Evolutionary conservation across 2,329 filamentous ascomycete genomes (phyloP), one percentile per base, ranked within the genome.

Genomic region (Ophioceras dolichostomum): DNA sequence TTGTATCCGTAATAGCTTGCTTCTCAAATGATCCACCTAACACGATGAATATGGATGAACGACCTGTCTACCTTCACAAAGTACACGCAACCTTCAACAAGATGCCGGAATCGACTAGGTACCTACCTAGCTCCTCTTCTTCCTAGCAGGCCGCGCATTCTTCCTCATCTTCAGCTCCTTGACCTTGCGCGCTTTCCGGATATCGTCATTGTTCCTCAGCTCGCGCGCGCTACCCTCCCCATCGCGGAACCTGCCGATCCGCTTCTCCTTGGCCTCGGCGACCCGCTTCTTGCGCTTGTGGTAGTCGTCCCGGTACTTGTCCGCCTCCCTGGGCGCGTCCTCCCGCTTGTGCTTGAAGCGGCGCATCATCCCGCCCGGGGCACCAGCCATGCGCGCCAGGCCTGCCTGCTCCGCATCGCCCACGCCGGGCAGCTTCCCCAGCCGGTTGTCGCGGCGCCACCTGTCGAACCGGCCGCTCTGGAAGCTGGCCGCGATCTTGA

Each of bases 401-500:
- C 49, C 47, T 46, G 61, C 58, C 47, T 61, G 68, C 60, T 96
- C 91, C 32, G 70, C 58, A 59, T 96, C 89, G 45, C 93, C 91
- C 24, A 88, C 82, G 31, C 80, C 73, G 9, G 88, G 88, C 53
- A 94, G 60, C 14, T 78, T 73, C 39, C 78, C 76, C 33, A 96
- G 67, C 46, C 85, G 83, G 63, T 96, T 84, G 16, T 81, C 76
- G 55, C 83, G 86, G 57, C 80, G 83, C 93, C 91, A 98, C 46
- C 73, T 76, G 55, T 96, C 88, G 64, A 94, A 98, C 32, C 89
- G 79, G 26, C 93, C 91, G 57, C 81, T 88, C 54, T 89, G 80
- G 74, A 98, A 96, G 42, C 73, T 82, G 32, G 91, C 87, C 2
- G 91, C 86, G 49, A 98, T 95, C 67, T 95, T 96, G 65, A 89